phyloP scores from a whole-genome alignment of 129 eudicot genomes.

The Escallonia herrerae region DNA sequence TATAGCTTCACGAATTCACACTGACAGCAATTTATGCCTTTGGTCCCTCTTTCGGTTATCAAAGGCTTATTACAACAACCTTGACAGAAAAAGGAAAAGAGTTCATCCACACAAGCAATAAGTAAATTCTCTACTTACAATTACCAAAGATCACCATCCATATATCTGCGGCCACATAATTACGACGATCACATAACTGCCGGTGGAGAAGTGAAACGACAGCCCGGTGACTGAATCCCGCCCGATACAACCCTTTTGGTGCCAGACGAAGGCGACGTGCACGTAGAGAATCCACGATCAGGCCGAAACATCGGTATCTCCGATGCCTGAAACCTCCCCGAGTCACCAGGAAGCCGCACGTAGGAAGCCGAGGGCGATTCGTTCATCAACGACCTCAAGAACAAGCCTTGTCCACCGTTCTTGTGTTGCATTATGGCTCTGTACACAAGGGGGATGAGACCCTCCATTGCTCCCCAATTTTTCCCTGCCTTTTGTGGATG shows the following conservation, averaged over 20 bases:
- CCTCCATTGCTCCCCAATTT: slow-evolving; percentile 70
- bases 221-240: slow-evolving; percentile 20
- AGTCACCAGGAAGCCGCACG: slow-evolving; percentile 68
- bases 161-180: no score
- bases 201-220: slow-evolving; percentile 8
- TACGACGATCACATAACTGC: slow-evolving; percentile 11
- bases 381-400: background rate
- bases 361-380: slow-evolving; percentile 69
- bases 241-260: slow-evolving; percentile 15
- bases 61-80: background rate
- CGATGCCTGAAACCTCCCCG: slow-evolving; percentile 52
- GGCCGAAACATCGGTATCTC: slow-evolving; percentile 42
- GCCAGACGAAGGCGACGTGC: slow-evolving; percentile 30
- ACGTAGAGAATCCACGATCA: slow-evolving; percentile 50
- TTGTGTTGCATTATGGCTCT: slow-evolving; percentile 63
- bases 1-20: no score
- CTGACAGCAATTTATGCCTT: no score
- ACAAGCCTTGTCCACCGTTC: slow-evolving; percentile 35
- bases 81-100: background rate
- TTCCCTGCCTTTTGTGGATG: background rate
- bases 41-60: slow-evolving; percentile 16
- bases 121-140: background rate
- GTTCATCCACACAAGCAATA: no score
- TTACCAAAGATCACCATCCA: background rate
- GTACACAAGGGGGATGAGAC: slow-evolving; percentile 73